phyloP scores from a whole-genome alignment of 805 yeast species.

The Priceomyces medius region DNA sequence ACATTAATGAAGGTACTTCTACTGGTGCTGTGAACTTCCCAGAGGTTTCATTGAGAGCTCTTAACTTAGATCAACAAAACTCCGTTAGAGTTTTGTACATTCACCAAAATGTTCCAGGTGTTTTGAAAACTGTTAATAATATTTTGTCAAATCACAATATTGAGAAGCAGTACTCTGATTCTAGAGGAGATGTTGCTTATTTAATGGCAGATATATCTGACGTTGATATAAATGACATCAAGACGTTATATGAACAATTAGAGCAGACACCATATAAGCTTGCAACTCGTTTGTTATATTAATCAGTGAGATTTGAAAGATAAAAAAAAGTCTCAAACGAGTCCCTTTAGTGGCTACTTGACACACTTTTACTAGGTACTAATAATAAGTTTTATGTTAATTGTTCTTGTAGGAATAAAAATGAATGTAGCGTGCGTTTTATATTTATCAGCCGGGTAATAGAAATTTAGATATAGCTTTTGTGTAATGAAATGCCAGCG shows the following conservation, averaged over 20 bases:
- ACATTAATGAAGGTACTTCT: slow-evolving; percentile 94
- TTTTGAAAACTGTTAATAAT: slow-evolving; percentile 93
- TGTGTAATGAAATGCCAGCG: slow-evolving; percentile 1
- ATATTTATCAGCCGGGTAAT: no score
- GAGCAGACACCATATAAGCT: slow-evolving; percentile 89
- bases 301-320: no score
- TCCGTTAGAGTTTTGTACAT: slow-evolving; percentile 92
- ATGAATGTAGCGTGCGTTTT: no score
- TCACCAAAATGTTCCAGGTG: slow-evolving; percentile 99
- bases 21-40: slow-evolving; percentile 98
- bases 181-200: slow-evolving; percentile 93
- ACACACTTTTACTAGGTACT: no score
- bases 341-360: no score
- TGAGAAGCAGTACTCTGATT: slow-evolving; percentile 97
- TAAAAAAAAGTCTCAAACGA: no score
- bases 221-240: slow-evolving; percentile 79
- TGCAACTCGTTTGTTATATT: slow-evolving; percentile 86
- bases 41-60: slow-evolving; percentile 86
- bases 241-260: slow-evolving; percentile 76
- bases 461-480: no score
- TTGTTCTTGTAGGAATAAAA: no score
- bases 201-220: slow-evolving; percentile 95
- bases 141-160: slow-evolving; percentile 92
- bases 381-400: no score
- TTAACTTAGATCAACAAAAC: slow-evolving; percentile 82